Evolutionary conservation across 768 basidiomycete genomes (phyloP).

Genomic region (Lactarius sp.): DNA sequence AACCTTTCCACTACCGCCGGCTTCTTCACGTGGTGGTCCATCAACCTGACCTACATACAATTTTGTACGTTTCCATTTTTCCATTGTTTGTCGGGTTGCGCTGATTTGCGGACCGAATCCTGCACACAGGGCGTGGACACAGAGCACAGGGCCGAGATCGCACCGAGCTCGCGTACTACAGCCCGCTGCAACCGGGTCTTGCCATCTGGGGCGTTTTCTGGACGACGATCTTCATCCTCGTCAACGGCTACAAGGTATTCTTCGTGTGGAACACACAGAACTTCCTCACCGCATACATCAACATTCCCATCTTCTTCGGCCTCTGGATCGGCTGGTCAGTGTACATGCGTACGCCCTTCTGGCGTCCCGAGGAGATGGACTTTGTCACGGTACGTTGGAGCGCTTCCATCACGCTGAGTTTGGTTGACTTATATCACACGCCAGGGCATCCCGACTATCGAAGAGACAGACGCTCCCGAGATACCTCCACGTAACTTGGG

Average conservation of each 20-base stretch:
- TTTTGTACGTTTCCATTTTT: slow-evolving; percentile 48
- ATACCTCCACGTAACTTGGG: slow-evolving; percentile 45
- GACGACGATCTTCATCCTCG: slow-evolving; percentile 54
- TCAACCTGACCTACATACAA: slow-evolving; percentile 67
- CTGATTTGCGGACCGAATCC: neutral
- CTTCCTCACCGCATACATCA: slow-evolving; percentile 46
- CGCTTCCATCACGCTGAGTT: neutral
- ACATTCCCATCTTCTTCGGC: slow-evolving; percentile 41
- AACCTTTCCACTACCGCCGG: slow-evolving; percentile 63
- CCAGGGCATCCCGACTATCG: slow-evolving; percentile 61
- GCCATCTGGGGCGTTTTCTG: slow-evolving; percentile 68
- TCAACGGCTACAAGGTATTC: slow-evolving; percentile 56
- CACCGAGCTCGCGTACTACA: slow-evolving; percentile 56
- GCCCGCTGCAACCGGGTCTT: slow-evolving; percentile 58
- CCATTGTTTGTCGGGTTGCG: neutral
- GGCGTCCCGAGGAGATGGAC: slow-evolving; percentile 64
- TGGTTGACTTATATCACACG: neutral
- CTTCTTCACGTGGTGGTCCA: slow-evolving; percentile 61
- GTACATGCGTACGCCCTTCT: slow-evolving; percentile 38
- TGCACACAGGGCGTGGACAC: slow-evolving; percentile 50
- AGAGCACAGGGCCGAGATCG: slow-evolving; percentile 61
- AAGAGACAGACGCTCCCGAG: slow-evolving; percentile 60
- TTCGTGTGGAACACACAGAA: slow-evolving; percentile 52
- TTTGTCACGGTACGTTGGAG: slow-evolving; percentile 51
- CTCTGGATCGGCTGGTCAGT: slow-evolving; percentile 45